Evolutionary conservation across 768 basidiomycete genomes (phyloP), one percentile per base, ranked within the genome.

Genomic region (Russula foetens): DNA sequence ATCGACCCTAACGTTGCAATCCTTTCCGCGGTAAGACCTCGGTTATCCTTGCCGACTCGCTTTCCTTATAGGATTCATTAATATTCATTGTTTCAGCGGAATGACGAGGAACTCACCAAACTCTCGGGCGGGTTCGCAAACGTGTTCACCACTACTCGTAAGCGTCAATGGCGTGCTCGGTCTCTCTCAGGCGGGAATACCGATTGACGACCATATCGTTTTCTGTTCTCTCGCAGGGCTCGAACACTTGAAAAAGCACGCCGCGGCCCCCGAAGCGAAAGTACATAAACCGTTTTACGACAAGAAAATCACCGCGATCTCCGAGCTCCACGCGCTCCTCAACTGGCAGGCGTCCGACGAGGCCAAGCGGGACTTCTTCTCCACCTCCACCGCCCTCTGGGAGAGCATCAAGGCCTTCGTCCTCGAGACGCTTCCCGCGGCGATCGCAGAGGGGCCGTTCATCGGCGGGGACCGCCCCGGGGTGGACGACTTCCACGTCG

Each of bases 401-500:
- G 67, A 70, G 28, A 67, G 61, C 38, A 60, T 81, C 68, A 67
- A 67, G 52, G 52, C 41, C 43, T 79, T 78, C 69, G 67, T 78
- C 52, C 63, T 71, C 39, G 70, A 74, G 28, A 71, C 75, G 29
- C 75, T 84, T 45, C 75, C 78, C 4, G 61, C 62, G 0, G 58
- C 71, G 56, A 71, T 84, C n/a, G 76, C 77, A 15, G 71, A 70
- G 15, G 72, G 70, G 11, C 75, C 75, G 3, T 84, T 83, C 71
- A 71, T 81, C 39, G 78, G 75, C 21, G 82, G 81, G 11, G 73
- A 69, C 3, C 63, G 53, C 43, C 80, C 80, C 0, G 76, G 80
- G 11, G 79, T 81, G 67, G 80, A 80, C 56, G 83, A 82, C 67
- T 81, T 79, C 71, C 81, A 82, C 69, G 70, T 84, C 45, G 77